Evolutionary conservation across 2,329 filamentous ascomycete species (phyloP).

Genomic region (Tolypocladium nubicola): DNA sequence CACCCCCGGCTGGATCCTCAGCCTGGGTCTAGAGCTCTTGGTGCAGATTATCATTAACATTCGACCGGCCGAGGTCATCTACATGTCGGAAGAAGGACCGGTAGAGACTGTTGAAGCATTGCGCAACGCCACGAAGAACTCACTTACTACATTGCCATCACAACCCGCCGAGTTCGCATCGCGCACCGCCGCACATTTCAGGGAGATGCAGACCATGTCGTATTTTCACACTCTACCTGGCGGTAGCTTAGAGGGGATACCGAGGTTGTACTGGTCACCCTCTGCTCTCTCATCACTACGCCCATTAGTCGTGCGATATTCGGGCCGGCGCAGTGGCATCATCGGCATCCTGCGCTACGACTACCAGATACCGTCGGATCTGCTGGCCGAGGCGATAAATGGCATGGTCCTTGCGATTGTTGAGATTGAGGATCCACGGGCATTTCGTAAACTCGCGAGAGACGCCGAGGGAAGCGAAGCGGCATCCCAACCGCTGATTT

Average conservation of each 20-base stretch:
- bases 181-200: conserved; percentile 53
- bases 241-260: not conserved
- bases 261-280: conserved; percentile 33
- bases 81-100: conserved; percentile 56
- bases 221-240: conserved; percentile 54
- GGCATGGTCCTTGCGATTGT: conserved; percentile 61
- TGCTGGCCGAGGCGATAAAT: conserved; percentile 56
- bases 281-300: conserved; percentile 43
- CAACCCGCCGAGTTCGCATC: conserved; percentile 43
- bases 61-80: conserved; percentile 51
- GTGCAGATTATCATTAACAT: conserved; percentile 42
- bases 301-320: conserved; percentile 55
- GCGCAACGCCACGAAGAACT: conserved; percentile 28
- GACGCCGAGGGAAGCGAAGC: not conserved
- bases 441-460: conserved; percentile 28
- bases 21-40: conserved; percentile 57
- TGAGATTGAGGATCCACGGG: conserved; percentile 41
- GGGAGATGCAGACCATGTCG: conserved; percentile 68
- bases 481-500: conserved; percentile 1
- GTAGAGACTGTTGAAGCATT: conserved; percentile 45
- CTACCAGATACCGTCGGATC: conserved; percentile 45
- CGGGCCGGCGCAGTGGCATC: conserved; percentile 38
- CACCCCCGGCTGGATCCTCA: conserved; percentile 63
- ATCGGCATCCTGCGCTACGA: conserved; percentile 59
- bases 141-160: conserved; percentile 46